A percentile compares a stretch with the other conserved stretches of the same genome.
Conservation (phyloP, 2,329 filamentous ascomycete genomes). For the Diplodia scrobiculata region DNA sequence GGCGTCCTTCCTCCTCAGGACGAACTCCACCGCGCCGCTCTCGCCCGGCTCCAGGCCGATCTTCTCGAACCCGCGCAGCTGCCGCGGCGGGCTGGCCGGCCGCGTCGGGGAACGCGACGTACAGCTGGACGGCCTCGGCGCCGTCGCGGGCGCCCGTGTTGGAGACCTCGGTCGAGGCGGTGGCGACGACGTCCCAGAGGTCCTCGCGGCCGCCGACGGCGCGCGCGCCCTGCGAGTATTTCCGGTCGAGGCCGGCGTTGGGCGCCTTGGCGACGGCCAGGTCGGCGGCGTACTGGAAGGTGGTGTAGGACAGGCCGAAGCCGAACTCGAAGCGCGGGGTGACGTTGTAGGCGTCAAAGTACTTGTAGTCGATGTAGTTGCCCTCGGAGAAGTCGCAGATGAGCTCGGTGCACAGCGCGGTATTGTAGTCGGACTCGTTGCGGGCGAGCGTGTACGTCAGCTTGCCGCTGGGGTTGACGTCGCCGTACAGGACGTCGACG, state of each 20-base stretch:
- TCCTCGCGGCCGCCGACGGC: conserved; percentile 27
- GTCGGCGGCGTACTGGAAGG: conserved; percentile 23
- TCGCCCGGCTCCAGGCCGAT: conserved; percentile 35
- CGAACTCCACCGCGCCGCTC: neutral
- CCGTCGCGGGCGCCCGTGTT: conserved; percentile 31
- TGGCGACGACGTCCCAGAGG: conserved; percentile 27
- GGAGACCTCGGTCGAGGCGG: conserved; percentile 24
- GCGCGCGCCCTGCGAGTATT: conserved; percentile 32
- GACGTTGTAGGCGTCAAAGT: conserved; percentile 49
- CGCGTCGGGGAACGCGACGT: conserved; percentile 30
- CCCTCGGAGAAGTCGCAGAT: conserved; percentile 43
- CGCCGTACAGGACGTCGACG: conserved; percentile 76
- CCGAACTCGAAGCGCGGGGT: conserved; percentile 38
- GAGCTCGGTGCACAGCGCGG: conserved; percentile 11
- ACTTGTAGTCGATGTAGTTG: conserved; percentile 51
- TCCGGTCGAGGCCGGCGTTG: neutral
- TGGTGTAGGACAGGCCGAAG: conserved; percentile 28
- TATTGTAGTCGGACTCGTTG: conserved; percentile 65
- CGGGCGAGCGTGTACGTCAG: conserved; percentile 85
- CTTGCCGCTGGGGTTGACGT: conserved; percentile 74
- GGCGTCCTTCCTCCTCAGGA: conserved; percentile 35
- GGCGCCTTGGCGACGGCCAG: conserved; percentile 38
- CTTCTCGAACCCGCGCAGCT: conserved; percentile 33
- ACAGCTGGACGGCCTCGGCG: conserved; percentile 32
- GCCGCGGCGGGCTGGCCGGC: conserved; percentile 28